Percentiles rank a stretch among this genome's conserved stretches.
Conservation (phyloP, 345 rosid species). For the Lepidium didymum region DNA sequence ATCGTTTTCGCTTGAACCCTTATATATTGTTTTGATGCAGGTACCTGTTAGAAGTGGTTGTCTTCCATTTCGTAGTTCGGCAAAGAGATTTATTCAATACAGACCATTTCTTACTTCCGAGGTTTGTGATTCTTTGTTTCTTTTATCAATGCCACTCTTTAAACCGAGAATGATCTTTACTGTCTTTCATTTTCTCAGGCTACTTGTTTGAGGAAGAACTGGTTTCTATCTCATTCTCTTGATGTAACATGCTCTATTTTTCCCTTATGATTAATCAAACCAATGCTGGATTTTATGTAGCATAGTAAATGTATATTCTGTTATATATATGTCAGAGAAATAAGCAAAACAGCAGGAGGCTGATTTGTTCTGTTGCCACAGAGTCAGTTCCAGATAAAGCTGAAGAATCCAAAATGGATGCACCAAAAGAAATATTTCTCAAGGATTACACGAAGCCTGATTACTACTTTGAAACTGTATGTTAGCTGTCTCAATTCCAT, state of each 20-base stretch:
- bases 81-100: conserved; percentile 32
- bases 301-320: not conserved
- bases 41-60: conserved; percentile 33
- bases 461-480: conserved; percentile 82
- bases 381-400: conserved; percentile 48
- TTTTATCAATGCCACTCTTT: not conserved
- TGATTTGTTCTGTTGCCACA: conserved; percentile 74
- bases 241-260: conserved; percentile 37
- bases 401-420: conserved; percentile 70
- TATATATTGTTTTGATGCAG: conserved; percentile 14
- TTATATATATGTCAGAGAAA: conserved; percentile 40
- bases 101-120: conserved; percentile 40
- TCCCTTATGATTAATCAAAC: not conserved
- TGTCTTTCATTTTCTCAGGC: conserved; percentile 33
- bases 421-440: conserved; percentile 84
- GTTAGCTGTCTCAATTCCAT: not conserved
- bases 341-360: conserved; percentile 41
- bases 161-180: not conserved
- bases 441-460: conserved; percentile 92
- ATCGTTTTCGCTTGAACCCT: not conserved
- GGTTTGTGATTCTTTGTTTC: conserved; percentile 38
- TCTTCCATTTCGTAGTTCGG: conserved; percentile 31
- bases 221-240: conserved; percentile 31
- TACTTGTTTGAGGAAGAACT: conserved; percentile 31
- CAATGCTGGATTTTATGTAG: conserved; percentile 11